Evolutionary conservation across 768 basidiomycete species (phyloP).

Genomic region (Pisolithus orientalis): DNA sequence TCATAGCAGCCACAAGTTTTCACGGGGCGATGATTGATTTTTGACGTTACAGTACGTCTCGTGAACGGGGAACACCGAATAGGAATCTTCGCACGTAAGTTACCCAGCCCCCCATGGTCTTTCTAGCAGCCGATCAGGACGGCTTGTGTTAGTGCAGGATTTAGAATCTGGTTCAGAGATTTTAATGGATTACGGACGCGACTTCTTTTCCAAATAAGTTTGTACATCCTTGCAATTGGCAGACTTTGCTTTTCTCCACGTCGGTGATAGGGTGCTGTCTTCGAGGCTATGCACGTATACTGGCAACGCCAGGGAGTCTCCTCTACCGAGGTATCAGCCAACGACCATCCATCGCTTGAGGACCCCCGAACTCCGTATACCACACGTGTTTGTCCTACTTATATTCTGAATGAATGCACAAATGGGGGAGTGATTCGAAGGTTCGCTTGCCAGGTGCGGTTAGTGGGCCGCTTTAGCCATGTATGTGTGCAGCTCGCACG

Average conservation of each 20-base stretch:
- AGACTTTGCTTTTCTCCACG: background rate
- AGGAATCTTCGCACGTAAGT: constrained; percentile 53
- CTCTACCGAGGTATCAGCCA: no score
- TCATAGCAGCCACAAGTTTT: background rate
- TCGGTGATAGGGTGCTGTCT: background rate
- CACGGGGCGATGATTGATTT: background rate
- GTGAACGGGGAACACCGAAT: constrained; percentile 68
- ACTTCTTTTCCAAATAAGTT: constrained; percentile 29
- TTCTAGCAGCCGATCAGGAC: background rate
- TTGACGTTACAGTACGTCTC: constrained; percentile 35
- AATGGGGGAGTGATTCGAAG: no score
- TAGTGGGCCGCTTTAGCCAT: no score
- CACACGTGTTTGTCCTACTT: no score
- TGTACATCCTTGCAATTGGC: background rate
- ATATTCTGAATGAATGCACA: no score
- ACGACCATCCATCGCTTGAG: no score
- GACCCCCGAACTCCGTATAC: no score
- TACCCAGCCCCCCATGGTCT: background rate
- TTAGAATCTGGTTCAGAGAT: constrained; percentile 40
- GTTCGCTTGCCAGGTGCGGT: no score
- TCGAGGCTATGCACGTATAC: no score
- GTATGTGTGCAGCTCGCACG: no score
- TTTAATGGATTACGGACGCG: constrained; percentile 46
- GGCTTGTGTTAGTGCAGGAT: constrained; percentile 23
- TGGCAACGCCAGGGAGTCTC: no score